These are phyloP conservation scores for Apiospora kogelbergensis DNA, from an alignment of 2,329 filamentous ascomycete genomes.

Conservation along the genomic window DNA sequence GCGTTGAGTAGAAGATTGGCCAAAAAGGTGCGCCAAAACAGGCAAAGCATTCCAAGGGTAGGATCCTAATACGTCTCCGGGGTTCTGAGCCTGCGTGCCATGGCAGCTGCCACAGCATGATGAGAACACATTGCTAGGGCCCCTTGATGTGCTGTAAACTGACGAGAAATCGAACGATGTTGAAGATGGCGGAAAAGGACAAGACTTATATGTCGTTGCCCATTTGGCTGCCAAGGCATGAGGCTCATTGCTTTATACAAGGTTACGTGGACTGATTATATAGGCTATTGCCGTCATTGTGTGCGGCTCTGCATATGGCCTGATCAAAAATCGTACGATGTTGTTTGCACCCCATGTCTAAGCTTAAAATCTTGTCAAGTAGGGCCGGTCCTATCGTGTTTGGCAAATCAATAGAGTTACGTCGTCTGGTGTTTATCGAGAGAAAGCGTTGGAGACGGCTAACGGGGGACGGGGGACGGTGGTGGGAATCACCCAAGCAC, in stretches of 20 bases:
- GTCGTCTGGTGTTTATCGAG: conserved; percentile 5
- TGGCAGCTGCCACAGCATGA: background rate
- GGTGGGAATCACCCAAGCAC: background rate
- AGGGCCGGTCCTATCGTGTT: background rate
- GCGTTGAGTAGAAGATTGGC: background rate
- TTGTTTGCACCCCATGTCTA: conserved; percentile 11
- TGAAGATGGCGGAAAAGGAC: background rate
- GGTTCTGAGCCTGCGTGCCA: background rate
- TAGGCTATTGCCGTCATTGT: background rate
- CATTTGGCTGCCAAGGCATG: conserved; percentile 9
- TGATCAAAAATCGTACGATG: conserved; percentile 16
- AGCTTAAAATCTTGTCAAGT: conserved; percentile 11
- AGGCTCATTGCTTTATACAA: conserved; percentile 6
- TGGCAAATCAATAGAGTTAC: background rate
- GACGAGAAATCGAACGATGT: conserved; percentile 9
- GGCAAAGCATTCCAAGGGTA: background rate
- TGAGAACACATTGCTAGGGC: background rate
- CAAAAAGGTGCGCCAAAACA: background rate
- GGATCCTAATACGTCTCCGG: background rate
- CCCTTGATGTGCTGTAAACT: background rate
- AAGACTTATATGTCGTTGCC: conserved; percentile 6
- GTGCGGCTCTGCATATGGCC: conserved; percentile 12
- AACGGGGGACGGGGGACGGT: background rate
- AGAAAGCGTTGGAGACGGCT: background rate
- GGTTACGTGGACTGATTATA: conserved; percentile 10